Evolutionary conservation across 768 basidiomycete genomes (phyloP), one percentile per base, ranked within the genome.

Genomic region (Collybiopsis confluens): DNA sequence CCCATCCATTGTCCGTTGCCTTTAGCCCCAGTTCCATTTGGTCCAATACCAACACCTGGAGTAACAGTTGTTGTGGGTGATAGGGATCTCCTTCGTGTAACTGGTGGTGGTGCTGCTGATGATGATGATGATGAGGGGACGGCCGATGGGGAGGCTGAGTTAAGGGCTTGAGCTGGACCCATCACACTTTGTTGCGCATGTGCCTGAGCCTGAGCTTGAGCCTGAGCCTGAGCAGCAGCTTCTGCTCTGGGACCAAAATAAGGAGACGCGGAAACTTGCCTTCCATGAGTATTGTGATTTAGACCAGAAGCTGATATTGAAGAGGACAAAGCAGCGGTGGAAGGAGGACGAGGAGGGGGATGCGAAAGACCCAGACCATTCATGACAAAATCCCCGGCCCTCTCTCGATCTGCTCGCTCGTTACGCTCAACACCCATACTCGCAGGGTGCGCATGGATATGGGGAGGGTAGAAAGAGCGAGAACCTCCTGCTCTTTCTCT

Each of bases 1-100:
- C 57, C 57, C 57, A 58, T 58, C 54, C 57, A 55, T 40, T 58
- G 57, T 18, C 54, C 54, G n/a, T 37, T 55, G 21, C 57, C 53
- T 27, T 58, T 58, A 5, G 41, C 40, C 11, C 45, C 45, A 42
- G 40, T n/a, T 41, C 50, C 40, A 44, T 45, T 54, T 16, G 43
- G 52, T 11, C 28, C 41, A 10, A 50, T 50, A 18, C 48, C 47
- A 48, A 48, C 47, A 38, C 51, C 20, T 28, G 38, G 51, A 15
- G 24, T 44, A 37, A 26, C 48, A 50, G 48, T 9, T 3, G 23
- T n/a, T 7, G n/a, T 21, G 21, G 44, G 44, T 1, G 50, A 52
- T 16, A 28, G 16, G 23, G 50, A 52, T 43, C 50, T 40, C 42
- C 18, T 48, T 15, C 36, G 9, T 5, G 13, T 33, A 5, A 33